phyloP scores from a whole-genome alignment of 2,329 filamentous ascomycete genomes.

The Trichoderma oligosporum region DNA sequence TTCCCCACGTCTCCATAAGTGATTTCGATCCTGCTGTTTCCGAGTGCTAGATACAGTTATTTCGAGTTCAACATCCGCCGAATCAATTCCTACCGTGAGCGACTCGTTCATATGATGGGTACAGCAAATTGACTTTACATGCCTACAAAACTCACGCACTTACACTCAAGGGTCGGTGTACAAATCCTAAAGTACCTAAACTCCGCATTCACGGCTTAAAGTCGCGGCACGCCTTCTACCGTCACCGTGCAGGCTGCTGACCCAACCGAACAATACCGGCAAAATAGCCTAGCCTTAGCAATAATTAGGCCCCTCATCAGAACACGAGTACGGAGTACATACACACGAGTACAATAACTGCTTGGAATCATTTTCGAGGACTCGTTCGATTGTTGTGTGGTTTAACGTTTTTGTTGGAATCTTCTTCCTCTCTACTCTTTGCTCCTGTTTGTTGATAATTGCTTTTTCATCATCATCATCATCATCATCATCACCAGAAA shows the following conservation, averaged over 20 bases:
- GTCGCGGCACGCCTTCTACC: conserved; percentile 4
- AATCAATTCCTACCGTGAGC: conserved; percentile 5
- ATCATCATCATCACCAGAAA: too few relatives aligned
- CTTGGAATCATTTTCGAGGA: too few relatives aligned
- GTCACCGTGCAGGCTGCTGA: conserved; percentile 11
- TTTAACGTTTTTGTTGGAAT: too few relatives aligned
- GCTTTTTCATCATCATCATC: too few relatives aligned
- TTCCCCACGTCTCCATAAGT: too few relatives aligned
- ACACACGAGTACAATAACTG: too few relatives aligned
- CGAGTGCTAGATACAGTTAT: not conserved
- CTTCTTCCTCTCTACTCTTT: too few relatives aligned
- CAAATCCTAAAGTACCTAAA: conserved; percentile 6
- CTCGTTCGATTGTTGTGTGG: too few relatives aligned
- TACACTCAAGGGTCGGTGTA: not conserved
- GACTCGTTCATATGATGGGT: not conserved
- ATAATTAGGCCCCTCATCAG: too few relatives aligned
- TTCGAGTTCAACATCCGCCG: not conserved
- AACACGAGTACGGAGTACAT: too few relatives aligned
- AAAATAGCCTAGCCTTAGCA: not conserved
- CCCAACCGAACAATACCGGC: not conserved
- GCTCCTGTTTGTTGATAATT: too few relatives aligned
- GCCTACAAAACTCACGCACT: not conserved
- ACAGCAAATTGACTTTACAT: not conserved
- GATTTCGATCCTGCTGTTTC: not conserved
- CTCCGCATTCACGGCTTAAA: not conserved